Evolutionary conservation across 2,329 filamentous ascomycete genomes (phyloP), one percentile per base, ranked within the genome.

Genomic region (Aspergillus neoniger): DNA sequence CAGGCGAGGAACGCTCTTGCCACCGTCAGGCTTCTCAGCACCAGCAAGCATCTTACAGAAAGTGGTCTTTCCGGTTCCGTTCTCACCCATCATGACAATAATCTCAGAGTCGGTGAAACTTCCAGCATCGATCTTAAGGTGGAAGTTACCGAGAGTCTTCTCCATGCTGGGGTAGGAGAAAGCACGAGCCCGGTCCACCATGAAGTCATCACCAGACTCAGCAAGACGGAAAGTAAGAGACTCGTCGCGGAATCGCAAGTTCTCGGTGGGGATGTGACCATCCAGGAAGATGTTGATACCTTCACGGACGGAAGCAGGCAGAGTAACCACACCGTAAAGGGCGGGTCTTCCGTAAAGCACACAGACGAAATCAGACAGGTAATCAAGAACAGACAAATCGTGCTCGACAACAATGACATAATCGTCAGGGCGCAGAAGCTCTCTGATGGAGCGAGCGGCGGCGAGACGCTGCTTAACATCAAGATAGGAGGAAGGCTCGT

Each of bases 271-370:
- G 61, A 98, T 96, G 79, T 98, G 92, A 67, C 95, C 95, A 72
- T 99, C 95, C 58, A 99, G 84, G 88, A 98, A 99, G 76, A 98
- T 96, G 77, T 97, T 98, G 88, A 98, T 97, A 79, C 93, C 95
- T 86, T 99, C 95, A 74, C 95, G 92, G 62, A 99, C 95, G 3
- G 95, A 98, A 72, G 95, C 86, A 54, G 95, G 95, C 21, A 98
- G 86, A 25, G 95, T 98, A 52, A 99, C 95, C 54, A 99, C 95
- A 88, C 95, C 95, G 71, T 99, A 99, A 49, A 97, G 88, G 50
- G 95, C 95, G 39, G 95, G 95, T 79, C 90, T 88, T 69, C 95
- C 96, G 80, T 99, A 99, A 10, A 99, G 88, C 63, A 97, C 92
- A 75, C 95, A 99, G 72, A 99, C 92, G 79, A 95, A 99, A 79